A percentile compares a stretch with the other conserved stretches of the same genome.
These are phyloP conservation scores for Chlorella sp. DNA, from an alignment of 139 green algal species.

Conservation along the genomic window DNA sequence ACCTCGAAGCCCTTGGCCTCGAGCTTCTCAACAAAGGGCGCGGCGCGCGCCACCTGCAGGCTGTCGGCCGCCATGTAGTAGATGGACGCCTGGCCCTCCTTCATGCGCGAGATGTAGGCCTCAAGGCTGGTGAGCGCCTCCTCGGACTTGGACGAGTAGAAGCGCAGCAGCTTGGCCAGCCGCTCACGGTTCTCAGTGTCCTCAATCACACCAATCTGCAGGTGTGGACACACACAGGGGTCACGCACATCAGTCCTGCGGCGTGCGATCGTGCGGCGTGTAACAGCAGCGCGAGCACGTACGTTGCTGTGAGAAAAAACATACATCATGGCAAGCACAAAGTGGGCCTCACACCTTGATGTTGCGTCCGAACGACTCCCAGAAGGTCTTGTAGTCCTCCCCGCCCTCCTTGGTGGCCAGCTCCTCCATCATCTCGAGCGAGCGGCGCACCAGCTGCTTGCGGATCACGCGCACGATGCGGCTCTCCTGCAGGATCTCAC, in stretches of 20 bases:
- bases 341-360: slow-evolving; percentile 66
- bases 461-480: slow-evolving; percentile 88
- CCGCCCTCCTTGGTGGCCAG: slow-evolving; percentile 61
- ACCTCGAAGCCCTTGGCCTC: slow-evolving; percentile 80
- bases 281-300: not conserved
- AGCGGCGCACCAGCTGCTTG: slow-evolving; percentile 78
- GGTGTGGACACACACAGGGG: too few relatives aligned
- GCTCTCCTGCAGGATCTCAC: slow-evolving; percentile 94
- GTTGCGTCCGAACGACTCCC: slow-evolving; percentile 85
- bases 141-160: slow-evolving; percentile 52
- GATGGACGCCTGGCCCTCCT: slow-evolving; percentile 83
- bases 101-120: slow-evolving; percentile 85
- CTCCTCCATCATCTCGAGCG: slow-evolving; percentile 88
- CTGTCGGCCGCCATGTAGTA: slow-evolving; percentile 83
- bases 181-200: slow-evolving; percentile 70
- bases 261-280: too few relatives aligned
- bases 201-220: slow-evolving; percentile 89
- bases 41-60: slow-evolving; percentile 40
- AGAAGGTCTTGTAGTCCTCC: slow-evolving; percentile 87
- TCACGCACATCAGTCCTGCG: too few relatives aligned
- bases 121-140: slow-evolving; percentile 58
- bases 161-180: slow-evolving; percentile 83
- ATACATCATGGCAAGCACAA: too few relatives aligned
- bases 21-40: slow-evolving; percentile 87
- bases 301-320: not conserved